A percentile compares a stretch with the other conserved stretches of the same genome.
Conservation (phyloP, 2,329 filamentous ascomycete genomes). For the Cryphonectria nitschkei region DNA sequence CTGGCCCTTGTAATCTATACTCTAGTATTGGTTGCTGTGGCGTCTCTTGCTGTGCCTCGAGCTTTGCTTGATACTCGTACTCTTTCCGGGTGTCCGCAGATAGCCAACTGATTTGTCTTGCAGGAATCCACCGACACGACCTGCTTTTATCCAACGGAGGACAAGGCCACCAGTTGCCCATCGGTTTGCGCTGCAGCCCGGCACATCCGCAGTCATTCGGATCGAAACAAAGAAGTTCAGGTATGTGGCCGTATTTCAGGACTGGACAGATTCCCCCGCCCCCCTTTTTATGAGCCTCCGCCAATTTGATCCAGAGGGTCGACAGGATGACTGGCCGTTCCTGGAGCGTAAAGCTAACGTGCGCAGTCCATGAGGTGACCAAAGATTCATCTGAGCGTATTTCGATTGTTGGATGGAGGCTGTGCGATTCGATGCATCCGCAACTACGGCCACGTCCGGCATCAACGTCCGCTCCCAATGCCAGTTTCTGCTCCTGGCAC, state of each 20-base stretch:
- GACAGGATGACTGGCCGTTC: neutral
- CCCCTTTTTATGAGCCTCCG: neutral
- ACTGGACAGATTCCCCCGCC: neutral
- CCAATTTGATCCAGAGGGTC: neutral
- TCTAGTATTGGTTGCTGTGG: neutral
- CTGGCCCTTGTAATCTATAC: neutral
- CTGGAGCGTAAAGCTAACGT: neutral
- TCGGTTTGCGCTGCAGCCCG: neutral
- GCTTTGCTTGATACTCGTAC: neutral
- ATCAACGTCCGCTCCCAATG: neutral
- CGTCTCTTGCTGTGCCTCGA: neutral
- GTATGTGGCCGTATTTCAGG: neutral
- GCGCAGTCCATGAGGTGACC: neutral
- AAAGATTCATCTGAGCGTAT: neutral
- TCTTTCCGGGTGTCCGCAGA: neutral
- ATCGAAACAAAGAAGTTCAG: conserved; percentile 15
- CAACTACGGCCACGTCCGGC: neutral
- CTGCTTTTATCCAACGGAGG: neutral
- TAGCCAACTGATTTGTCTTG: neutral
- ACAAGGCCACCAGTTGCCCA: neutral
- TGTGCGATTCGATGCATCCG: neutral
- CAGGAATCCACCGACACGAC: neutral
- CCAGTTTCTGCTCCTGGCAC: neutral
- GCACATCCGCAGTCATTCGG: conserved; percentile 18
- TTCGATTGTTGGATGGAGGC: neutral